Evolutionary conservation across 805 yeast species (phyloP), one percentile per base, ranked within the genome.

Genomic region (Spathaspora sp.): DNA sequence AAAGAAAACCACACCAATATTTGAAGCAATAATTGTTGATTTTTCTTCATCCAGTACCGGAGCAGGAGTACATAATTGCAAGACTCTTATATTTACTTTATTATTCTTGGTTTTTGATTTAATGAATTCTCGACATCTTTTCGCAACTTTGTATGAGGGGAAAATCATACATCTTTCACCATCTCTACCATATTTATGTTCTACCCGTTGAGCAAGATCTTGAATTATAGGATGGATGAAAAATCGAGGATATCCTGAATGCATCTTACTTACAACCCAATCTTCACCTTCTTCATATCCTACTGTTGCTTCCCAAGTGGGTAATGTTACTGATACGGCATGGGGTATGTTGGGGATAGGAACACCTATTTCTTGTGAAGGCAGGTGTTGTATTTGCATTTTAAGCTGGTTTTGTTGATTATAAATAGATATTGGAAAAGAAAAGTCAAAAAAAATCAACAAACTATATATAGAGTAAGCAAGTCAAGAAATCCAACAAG

Each of bases 261-360:
- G 76, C 91, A 93, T 87, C 64, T 83, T 82, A 45, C 74, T 69
- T 16, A 86, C 85, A 3, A 91, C 89, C 87, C 90, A 84, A 18
- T 80, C 84, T 60, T 88, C 85, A 17, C 97, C 96, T 66, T 89
- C 94, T 65, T 91, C 97, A 62, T 94, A 94, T 2, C 90, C 97
- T 1, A 94, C 87, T 3, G 87, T 89, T 44, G 96, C 90, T 47
- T 82, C 87, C 99, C 98, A 94, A 0, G 97, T 88, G 7, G 99
- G 99, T 32, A 93, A 76, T 1, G 96, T 88, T 46, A 93, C 97
- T 11, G 97, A 89, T 1, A 93, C 97, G 0, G 97, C 97, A 67
- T 94, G 98, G 2, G 86, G 84, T 0, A 96, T 86, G 65, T 89
- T 85, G 2, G 99, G 97, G 52, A 94, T 92, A 1, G 97, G 82